Evolutionary conservation across 176 grass and related monocot species (phyloP), one percentile per base, ranked within the genome.

Genomic region (Phoenix roebelenii): DNA sequence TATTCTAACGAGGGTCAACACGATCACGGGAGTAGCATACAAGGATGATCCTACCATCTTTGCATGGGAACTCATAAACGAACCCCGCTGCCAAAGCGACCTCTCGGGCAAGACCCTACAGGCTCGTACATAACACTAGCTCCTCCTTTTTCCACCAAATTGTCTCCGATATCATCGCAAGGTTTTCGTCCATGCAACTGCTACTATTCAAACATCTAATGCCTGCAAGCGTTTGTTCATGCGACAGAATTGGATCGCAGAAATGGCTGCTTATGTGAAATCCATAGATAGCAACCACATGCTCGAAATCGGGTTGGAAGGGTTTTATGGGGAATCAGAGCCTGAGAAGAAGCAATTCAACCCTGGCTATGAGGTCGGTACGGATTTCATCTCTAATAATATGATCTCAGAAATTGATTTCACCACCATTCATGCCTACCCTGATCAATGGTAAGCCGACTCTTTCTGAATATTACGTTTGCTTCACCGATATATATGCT

Each of bases 11-110:
- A 20, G 20, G 20, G 20, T 20, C 20, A 20, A 90, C 70, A 87
- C 65, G 35, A 19, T 96, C 18, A 96, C 80, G 3, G 75, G 74
- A 18, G 53, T 85, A 17, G 64, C 77, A 25, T 96, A 96, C 77
- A 72, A 14, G 72, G 80, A 90, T 68, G 91, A 96, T 69, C 72
- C 86, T 1, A 59, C 91, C 51, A 90, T 96, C 74, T 61, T 96
- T 25, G 80, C 68, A 5, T 96, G 91, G 91, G 91, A 96, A 72
- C 80, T 96, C 25, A 96, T 96, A 51, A 96, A 96, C 76, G 91
- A 96, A 69, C 91, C 91, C 0, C 66, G 80, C 0, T 96, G 91
- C 63, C 24, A 59, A 22, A 48, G 61, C 26, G 91, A 96, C 3
- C 63, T 52, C 9, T 82, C 86, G 1, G 91, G 91, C 25, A 63